A percentile compares a stretch with the other conserved stretches of the same genome.
These are phyloP conservation scores for Penicillium sp. DNA, from an alignment of 2,329 filamentous ascomycete genomes.

Conservation along the genomic window DNA sequence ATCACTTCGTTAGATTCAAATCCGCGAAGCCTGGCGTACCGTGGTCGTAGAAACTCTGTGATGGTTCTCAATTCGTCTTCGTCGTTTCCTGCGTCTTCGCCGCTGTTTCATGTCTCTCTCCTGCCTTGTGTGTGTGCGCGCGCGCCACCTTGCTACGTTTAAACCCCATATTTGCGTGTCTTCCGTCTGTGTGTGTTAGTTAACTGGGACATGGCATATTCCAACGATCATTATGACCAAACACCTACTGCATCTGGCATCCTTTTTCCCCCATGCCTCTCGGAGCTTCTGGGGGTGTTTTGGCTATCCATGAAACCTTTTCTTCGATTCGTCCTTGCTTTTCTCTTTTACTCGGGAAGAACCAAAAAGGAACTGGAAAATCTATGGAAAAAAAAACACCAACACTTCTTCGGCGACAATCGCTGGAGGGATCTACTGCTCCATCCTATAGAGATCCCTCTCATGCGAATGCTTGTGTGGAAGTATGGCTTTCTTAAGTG, in stretches of 20 bases:
- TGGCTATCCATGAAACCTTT: constrained; percentile 11
- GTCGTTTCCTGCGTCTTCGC: constrained; percentile 29
- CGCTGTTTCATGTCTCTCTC: constrained; percentile 30
- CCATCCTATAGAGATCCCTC: background rate
- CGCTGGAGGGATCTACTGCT: background rate
- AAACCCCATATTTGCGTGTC: constrained; percentile 8
- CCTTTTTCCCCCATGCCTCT: constrained; percentile 26
- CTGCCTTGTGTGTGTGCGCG: constrained; percentile 25
- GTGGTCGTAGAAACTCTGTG: constrained; percentile 43
- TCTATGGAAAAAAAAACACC: background rate
- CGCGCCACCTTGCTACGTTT: constrained; percentile 8
- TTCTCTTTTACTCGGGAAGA: background rate
- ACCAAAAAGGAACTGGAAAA: constrained; percentile 2
- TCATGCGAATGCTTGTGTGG: background rate
- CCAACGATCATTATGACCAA: constrained; percentile 46
- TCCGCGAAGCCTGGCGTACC: constrained; percentile 44
- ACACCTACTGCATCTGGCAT: constrained; percentile 43
- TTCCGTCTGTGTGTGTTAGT: constrained; percentile 28
- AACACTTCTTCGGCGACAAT: background rate
- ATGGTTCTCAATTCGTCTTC: constrained; percentile 21
- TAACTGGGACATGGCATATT: constrained; percentile 39
- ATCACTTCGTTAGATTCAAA: constrained; percentile 38
- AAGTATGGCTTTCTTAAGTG: background rate
- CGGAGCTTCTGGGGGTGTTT: constrained; percentile 41
- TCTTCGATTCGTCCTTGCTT: constrained; percentile 1